Evolutionary conservation across 805 yeast genomes (phyloP).

Genomic region (Lachancea fermentati): DNA sequence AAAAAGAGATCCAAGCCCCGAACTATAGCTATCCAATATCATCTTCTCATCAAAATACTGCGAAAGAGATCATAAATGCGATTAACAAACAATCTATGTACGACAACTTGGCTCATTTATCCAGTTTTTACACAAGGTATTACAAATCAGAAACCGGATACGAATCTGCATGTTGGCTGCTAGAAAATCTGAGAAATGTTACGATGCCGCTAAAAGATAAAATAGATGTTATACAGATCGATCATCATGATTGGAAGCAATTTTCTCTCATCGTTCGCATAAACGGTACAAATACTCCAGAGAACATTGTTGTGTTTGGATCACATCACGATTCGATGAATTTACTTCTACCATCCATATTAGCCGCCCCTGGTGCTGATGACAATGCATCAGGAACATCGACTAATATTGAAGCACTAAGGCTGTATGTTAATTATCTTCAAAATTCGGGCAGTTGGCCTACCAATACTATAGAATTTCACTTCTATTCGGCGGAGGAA

Average conservation of each 20-base stretch:
- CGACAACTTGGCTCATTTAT: slow-evolving; percentile 51
- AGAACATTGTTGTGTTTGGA: slow-evolving; percentile 63
- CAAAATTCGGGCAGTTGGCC: slow-evolving; percentile 39
- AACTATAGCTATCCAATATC: slow-evolving; percentile 47
- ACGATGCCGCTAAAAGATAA: slow-evolving; percentile 29
- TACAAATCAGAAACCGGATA: slow-evolving; percentile 68
- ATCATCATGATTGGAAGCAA: slow-evolving; percentile 72
- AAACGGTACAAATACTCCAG: slow-evolving; percentile 40
- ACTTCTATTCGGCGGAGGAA: slow-evolving; percentile 94
- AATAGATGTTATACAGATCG: slow-evolving; percentile 43
- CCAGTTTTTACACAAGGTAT: slow-evolving; percentile 70
- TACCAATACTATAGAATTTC: slow-evolving; percentile 78
- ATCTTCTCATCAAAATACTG: slow-evolving; percentile 34
- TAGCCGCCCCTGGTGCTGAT: slow-evolving; percentile 91
- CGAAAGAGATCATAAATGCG: slow-evolving; percentile 37
- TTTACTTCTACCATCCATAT: slow-evolving; percentile 57
- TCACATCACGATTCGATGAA: slow-evolving; percentile 87
- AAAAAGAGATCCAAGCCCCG: slow-evolving; percentile 23
- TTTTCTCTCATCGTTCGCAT: slow-evolving; percentile 66
- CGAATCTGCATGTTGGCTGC: slow-evolving; percentile 68
- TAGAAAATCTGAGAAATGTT: slow-evolving; percentile 37
- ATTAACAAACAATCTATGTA: slow-evolving; percentile 47
- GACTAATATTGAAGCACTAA: slow-evolving; percentile 68
- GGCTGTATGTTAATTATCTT: slow-evolving; percentile 43
- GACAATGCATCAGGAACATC: slow-evolving; percentile 90